Evolutionary conservation across 202 grass and related monocot genomes (phyloP), one percentile per base, ranked within the genome.

Genomic region (Saccharum hybrid): DNA sequence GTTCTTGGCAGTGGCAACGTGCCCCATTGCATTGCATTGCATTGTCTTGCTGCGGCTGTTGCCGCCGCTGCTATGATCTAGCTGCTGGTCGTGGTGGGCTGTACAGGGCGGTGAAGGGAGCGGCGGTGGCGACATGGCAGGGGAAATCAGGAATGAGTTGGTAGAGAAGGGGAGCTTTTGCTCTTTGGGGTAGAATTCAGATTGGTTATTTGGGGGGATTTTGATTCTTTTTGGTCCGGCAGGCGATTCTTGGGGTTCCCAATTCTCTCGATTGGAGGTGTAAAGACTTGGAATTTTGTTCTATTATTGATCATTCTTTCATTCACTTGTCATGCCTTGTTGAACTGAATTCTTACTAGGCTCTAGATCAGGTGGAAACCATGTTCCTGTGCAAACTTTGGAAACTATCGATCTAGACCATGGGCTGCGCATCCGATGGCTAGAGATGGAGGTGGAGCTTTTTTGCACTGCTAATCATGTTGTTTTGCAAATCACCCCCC

Each of bases 281-380:
- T 87, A 87, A 81, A 49, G 69, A 80, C 70, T 14, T 80, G 75
- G 36, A 33, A 19, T 80, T 87, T 90, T 75, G 68, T 60, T 87
- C 19, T 65, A 28, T 69, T 83, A 65, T 40, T 76, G 54, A 76
- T 64, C 42, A 90, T 90, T 90, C 84, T 86, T 90, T 87, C 69
- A 84, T 90, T 90, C 70, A 43, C 63, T 21, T 70, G 66, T 2
- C 16, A 42, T 28, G 28, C 51, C 6, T 48, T 73, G 5, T 48
- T 83, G 4, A 61, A 37, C 68, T 49, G 11, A 71, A 42, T 36
- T 66, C 19, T 10, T 80, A 18, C 1, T 52, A 34, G n/a, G n/a
- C n/a, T n/a, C n/a, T n/a, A n/a, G n/a, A n/a, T n/a, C n/a, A n/a
- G n/a, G n/a, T n/a, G n/a, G n/a, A n/a, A n/a, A n/a, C n/a, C n/a